phyloP scores from a whole-genome alignment of 1,284 basidiomycete genomes.

The Cerrena zonata region DNA sequence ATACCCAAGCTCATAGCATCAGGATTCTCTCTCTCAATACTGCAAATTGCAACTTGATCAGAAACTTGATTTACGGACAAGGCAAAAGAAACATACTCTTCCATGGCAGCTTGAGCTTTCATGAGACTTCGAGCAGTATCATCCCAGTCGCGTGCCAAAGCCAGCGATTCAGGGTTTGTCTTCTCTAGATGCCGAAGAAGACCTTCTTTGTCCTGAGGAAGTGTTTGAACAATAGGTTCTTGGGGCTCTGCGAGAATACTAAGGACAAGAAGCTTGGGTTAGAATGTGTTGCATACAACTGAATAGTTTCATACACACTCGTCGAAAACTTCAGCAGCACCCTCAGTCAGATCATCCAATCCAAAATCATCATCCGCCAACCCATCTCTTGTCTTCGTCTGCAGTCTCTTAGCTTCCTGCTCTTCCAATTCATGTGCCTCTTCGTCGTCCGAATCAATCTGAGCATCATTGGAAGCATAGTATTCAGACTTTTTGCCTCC shows the following conservation, averaged over 20 bases:
- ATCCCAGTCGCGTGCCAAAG: constrained; percentile 72
- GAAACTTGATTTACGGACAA: not conserved
- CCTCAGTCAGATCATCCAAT: constrained; percentile 58
- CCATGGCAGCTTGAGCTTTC: constrained; percentile 49
- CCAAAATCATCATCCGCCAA: constrained; percentile 84
- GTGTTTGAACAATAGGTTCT: constrained; percentile 22
- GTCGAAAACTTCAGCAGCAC: constrained; percentile 25
- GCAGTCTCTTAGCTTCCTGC: constrained; percentile 79
- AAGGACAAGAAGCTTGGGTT: not conserved
- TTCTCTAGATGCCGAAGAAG: constrained; percentile 74
- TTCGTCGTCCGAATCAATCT: constrained; percentile 79
- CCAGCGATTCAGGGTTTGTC: constrained; percentile 74
- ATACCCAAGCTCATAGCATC: constrained; percentile 56
- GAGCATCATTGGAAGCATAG: constrained; percentile 78
- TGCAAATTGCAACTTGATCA: constrained; percentile 22
- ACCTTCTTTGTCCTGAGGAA: constrained; percentile 56
- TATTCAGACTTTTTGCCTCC: constrained; percentile 73
- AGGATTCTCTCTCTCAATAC: constrained; percentile 42
- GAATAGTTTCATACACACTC: constrained; percentile 44
- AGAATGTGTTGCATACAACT: too few species aligned
- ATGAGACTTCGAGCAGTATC: constrained; percentile 54
- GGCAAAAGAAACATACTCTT: constrained; percentile 40
- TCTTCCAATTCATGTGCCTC: constrained; percentile 84
- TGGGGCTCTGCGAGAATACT: constrained; percentile 30
- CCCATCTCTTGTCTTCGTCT: constrained; percentile 67